phyloP scores from a whole-genome alignment of 129 eudicot species.

The Centrapalus pauciflorus region DNA sequence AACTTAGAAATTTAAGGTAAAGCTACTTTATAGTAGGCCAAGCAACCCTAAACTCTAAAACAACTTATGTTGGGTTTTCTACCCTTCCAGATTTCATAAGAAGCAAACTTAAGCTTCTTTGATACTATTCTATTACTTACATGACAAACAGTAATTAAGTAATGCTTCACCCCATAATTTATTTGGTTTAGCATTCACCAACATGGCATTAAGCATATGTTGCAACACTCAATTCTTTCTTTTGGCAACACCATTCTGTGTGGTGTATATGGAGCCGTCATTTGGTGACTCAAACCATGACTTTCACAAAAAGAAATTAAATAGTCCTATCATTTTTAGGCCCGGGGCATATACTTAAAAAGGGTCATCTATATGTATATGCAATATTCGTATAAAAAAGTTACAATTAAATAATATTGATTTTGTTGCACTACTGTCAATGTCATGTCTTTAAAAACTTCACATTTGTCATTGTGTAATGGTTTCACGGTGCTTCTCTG shows the following conservation, averaged over 20 bases:
- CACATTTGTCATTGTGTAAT: no score
- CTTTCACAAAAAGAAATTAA: slow-evolving; percentile 8
- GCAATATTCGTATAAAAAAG: no score
- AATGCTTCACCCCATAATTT: not conserved
- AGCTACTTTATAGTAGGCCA: not conserved
- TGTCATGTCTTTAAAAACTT: no score
- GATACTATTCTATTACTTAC: not conserved
- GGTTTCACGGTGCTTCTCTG: no score
- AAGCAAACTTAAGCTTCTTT: not conserved
- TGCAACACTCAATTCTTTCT: not conserved
- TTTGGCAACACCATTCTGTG: not conserved
- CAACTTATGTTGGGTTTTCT: not conserved
- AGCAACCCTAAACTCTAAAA: not conserved
- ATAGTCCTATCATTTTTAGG: no score
- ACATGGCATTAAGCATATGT: not conserved
- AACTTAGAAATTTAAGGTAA: not conserved
- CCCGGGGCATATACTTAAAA: no score
- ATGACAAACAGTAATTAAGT: not conserved
- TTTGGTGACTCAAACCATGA: slow-evolving; percentile 23
- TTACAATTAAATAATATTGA: no score
- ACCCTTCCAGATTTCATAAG: not conserved
- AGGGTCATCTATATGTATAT: no score
- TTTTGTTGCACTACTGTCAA: no score
- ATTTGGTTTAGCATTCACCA: not conserved
- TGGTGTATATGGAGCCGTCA: not conserved